phyloP scores from a whole-genome alignment of 2,329 filamentous ascomycete genomes.

The Neofusicoccum parvum region DNA sequence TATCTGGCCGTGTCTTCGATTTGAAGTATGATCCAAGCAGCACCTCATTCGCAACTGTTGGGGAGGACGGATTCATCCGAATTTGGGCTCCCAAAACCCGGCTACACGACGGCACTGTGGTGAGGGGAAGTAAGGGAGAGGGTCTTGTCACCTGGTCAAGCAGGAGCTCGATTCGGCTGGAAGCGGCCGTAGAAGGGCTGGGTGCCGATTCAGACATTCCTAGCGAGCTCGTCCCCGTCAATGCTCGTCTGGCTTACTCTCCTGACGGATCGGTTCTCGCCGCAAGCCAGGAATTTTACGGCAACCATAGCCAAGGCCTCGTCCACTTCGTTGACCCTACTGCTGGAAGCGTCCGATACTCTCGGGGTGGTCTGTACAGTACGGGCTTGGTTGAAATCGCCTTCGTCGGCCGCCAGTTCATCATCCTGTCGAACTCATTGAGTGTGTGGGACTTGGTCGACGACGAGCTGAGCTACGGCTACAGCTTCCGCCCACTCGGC shows the following conservation, averaged over 20 bases:
- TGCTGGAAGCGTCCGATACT: slow-evolving; percentile 66
- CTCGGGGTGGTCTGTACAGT: slow-evolving; percentile 68
- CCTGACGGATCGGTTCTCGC: slow-evolving; percentile 40
- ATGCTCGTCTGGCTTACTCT: slow-evolving; percentile 75
- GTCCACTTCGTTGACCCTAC: slow-evolving; percentile 77
- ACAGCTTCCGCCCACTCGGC: slow-evolving; percentile 56
- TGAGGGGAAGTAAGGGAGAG: slow-evolving; percentile 55
- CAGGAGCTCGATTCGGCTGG: slow-evolving; percentile 54
- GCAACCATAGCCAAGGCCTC: slow-evolving; percentile 55
- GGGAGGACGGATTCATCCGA: slow-evolving; percentile 75
- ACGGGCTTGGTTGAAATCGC: slow-evolving; percentile 67
- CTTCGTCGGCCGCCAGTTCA: slow-evolving; percentile 72
- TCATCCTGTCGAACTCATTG: slow-evolving; percentile 73
- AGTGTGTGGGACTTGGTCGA: slow-evolving; percentile 83
- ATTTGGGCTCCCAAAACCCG: slow-evolving; percentile 79
- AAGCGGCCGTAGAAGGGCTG: slow-evolving; percentile 37
- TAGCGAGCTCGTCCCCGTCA: slow-evolving; percentile 42
- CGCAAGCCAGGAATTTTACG: slow-evolving; percentile 35
- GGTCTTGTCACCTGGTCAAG: slow-evolving; percentile 75
- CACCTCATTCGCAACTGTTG: slow-evolving; percentile 79
- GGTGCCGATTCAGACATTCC: slow-evolving; percentile 28
- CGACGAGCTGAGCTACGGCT: slow-evolving; percentile 70
- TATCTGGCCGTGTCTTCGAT: slow-evolving; percentile 65
- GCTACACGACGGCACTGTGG: slow-evolving; percentile 66
- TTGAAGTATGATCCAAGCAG: slow-evolving; percentile 70